These are phyloP conservation scores for Monosporascus sp. DNA, from an alignment of 2,329 filamentous ascomycete genomes.

Conservation along the genomic window DNA sequence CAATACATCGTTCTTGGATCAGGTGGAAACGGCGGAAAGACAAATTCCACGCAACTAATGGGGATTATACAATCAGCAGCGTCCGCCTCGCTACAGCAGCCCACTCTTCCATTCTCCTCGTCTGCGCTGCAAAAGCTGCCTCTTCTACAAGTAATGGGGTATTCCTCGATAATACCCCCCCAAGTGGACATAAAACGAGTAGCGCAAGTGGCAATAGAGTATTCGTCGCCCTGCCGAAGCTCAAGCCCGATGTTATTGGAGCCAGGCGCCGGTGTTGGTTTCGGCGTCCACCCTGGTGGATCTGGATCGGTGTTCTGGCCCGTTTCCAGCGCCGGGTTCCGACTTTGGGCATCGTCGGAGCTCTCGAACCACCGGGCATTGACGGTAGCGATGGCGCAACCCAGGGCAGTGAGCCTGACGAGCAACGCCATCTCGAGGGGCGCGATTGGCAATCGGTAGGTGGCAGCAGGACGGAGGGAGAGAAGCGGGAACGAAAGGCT, in stretches of 20 bases:
- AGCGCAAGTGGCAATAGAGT: conserved; percentile 13
- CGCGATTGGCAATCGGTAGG: background rate
- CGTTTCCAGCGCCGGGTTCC: conserved; percentile 19
- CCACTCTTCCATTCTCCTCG: conserved; percentile 11
- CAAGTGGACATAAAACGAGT: background rate
- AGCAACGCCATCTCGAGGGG: background rate
- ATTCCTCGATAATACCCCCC: background rate
- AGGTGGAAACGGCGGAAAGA: conserved; percentile 2
- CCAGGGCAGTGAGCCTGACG: background rate
- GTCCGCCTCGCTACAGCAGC: conserved; percentile 20
- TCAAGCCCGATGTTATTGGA: conserved; percentile 15
- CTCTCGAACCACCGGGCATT: background rate
- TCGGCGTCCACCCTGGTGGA: conserved; percentile 21
- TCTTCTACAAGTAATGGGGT: conserved; percentile 13
- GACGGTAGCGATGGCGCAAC: background rate
- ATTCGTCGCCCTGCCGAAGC: conserved; percentile 11
- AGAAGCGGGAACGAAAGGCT: too few species aligned
- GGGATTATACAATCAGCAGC: conserved; percentile 18
- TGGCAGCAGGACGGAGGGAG: background rate
- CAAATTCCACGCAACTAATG: conserved; percentile 23
- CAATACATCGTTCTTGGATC: conserved; percentile 18
- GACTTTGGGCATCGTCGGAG: conserved; percentile 4
- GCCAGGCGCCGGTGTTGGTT: conserved; percentile 23
- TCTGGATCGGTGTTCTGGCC: conserved; percentile 14
- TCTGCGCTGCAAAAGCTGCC: conserved; percentile 17